A percentile compares a stretch with the other conserved stretches of the same genome.
Conservation (phyloP, 768 basidiomycete genomes). For the Suillus placidus region DNA sequence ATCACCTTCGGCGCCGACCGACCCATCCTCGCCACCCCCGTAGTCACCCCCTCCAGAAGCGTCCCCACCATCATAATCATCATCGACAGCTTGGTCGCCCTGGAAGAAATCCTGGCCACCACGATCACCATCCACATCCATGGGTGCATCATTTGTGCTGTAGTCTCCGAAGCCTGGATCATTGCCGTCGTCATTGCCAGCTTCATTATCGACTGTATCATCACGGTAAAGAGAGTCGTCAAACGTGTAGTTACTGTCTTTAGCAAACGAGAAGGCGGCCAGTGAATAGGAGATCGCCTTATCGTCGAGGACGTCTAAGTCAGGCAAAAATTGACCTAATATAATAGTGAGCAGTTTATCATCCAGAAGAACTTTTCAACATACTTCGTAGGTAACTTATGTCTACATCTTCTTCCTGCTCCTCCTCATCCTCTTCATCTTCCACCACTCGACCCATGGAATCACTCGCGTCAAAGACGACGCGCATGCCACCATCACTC, state of each 20-base stretch:
- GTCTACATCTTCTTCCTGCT: slow-evolving; percentile 71
- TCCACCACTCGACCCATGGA: slow-evolving; percentile 78
- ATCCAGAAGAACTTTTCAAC: slow-evolving; percentile 25
- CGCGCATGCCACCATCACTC: slow-evolving; percentile 78
- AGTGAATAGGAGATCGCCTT: slow-evolving; percentile 84
- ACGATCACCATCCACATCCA: slow-evolving; percentile 43
- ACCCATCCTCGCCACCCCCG: slow-evolving; percentile 42
- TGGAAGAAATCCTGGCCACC: slow-evolving; percentile 66
- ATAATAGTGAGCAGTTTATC: slow-evolving; percentile 12
- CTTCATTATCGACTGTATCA: slow-evolving; percentile 43
- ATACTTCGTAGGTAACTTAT: slow-evolving; percentile 62
- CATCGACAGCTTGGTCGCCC: slow-evolving; percentile 58
- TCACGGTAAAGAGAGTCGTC: slow-evolving; percentile 69
- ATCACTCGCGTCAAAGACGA: slow-evolving; percentile 97
- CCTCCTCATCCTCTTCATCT: slow-evolving; percentile 65
- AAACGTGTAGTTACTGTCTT: slow-evolving; percentile 55
- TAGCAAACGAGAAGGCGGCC: slow-evolving; percentile 79
- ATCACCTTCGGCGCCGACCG: slow-evolving; percentile 46
- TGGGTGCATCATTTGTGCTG: slow-evolving; percentile 28
- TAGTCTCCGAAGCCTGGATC: slow-evolving; percentile 25
- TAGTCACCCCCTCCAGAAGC: slow-evolving; percentile 48
- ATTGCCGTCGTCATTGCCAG: slow-evolving; percentile 37
- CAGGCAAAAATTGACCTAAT: slow-evolving; percentile 73
- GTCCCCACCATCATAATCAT: slow-evolving; percentile 46
- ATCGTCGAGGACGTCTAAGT: slow-evolving; percentile 60